Evolutionary conservation across 495 filamentous ascomycete genomes (phyloP).

Genomic region (Beverwykella pulmonaria): DNA sequence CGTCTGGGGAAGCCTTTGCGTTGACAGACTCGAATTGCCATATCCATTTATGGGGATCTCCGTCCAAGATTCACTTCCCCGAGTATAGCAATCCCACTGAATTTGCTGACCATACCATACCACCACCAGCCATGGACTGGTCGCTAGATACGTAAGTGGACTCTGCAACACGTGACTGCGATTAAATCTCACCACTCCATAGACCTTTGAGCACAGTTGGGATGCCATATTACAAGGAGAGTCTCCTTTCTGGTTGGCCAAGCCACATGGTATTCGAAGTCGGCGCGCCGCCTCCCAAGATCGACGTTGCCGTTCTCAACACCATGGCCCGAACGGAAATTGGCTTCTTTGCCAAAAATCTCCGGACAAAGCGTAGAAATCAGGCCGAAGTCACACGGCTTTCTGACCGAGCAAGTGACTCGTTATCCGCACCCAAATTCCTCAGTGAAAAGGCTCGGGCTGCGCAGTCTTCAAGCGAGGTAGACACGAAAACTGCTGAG

Average conservation of each 20-base stretch:
- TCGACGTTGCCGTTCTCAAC: slow-evolving; percentile 72
- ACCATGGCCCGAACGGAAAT: slow-evolving; percentile 69
- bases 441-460: slow-evolving; percentile 87
- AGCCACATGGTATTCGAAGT: slow-evolving; percentile 78
- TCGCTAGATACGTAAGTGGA: slow-evolving; percentile 65
- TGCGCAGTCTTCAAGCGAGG: slow-evolving; percentile 50
- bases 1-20: slow-evolving; percentile 85
- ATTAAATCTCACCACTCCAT: background rate
- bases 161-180: background rate
- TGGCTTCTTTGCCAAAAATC: slow-evolving; percentile 75
- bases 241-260: slow-evolving; percentile 86
- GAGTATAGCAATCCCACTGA: slow-evolving; percentile 80
- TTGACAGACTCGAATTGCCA: slow-evolving; percentile 76
- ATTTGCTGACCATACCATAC: slow-evolving; percentile 65
- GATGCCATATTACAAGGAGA: slow-evolving; percentile 90
- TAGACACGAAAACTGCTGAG: slow-evolving; percentile 59
- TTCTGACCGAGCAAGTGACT: slow-evolving; percentile 52
- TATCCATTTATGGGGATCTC: slow-evolving; percentile 90
- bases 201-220: slow-evolving; percentile 83
- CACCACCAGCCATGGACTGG: slow-evolving; percentile 63
- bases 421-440: slow-evolving; percentile 76
- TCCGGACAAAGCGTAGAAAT: slow-evolving; percentile 71
- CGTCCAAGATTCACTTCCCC: slow-evolving; percentile 83
- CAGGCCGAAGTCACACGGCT: slow-evolving; percentile 79
- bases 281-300: slow-evolving; percentile 74